Evolutionary conservation across 1,284 basidiomycete genomes (phyloP), one percentile per base, ranked within the genome.

Genomic region (Leccinum subspadiceum): DNA sequence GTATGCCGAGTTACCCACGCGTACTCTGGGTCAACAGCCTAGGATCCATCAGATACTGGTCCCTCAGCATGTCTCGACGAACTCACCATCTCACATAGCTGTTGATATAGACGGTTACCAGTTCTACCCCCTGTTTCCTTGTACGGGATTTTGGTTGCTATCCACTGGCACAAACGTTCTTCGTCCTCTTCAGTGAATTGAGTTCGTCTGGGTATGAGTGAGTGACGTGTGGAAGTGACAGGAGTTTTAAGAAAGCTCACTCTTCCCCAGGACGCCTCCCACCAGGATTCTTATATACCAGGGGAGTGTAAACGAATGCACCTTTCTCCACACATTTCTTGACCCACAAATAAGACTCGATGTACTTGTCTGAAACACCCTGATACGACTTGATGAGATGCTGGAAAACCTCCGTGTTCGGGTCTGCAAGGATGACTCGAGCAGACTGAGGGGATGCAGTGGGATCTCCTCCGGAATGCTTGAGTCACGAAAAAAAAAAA

Each of bases 401-500:
- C 17, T 83, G 78, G 64, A 90, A 92, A 3, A 86, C 80, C 24
- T 89, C 86, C 0, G 87, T 89, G 62, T 85, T 84, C 3, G 87
- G 86, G 70, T 91, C 89, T 4, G 89, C 90, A 3, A 92, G 78
- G 58, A 92, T 87, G 49, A 92, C 85, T 31, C 81, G 81, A 12
- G 90, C 89, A 8, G 81, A 81, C 64, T 87, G 83, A 12, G 80
- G 77, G 22, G 87, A 82, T 7, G 86, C 83, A 53, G 81, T 79
- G 3, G 88, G 87, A 61, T 90, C 84, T 7, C 90, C 90, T 31
- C 90, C 90, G 33, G 89, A 91, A 65, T 91, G 86, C 89, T 92
- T 64, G 33, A 46, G 39, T 57, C 54, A 56, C 33, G 26, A 2
- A 39, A 20, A 33, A 35, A n/a, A n/a, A n/a, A 15, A 31, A 10